Percentiles rank a stretch among this genome's conserved stretches.
Conservation (phyloP, 106 monocot genomes). For the Phalaenopsis equestris region DNA sequence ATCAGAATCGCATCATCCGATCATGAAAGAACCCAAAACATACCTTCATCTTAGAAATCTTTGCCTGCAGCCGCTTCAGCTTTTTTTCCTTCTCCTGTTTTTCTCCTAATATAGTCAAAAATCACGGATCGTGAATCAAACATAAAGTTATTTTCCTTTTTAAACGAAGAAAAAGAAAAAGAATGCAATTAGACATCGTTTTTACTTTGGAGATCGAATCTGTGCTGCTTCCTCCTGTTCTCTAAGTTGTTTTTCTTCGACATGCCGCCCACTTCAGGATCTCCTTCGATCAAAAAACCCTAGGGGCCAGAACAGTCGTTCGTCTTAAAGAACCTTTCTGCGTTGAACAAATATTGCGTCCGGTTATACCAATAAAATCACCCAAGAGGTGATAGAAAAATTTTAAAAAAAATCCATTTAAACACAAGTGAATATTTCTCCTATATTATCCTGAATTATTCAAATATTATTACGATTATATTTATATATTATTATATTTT, state of each 20-base stretch:
- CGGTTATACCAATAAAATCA: too few relatives aligned
- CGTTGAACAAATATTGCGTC: too few relatives aligned
- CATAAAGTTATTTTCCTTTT: background rate
- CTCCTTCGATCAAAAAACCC: background rate
- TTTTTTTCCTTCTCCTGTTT: slow-evolving; percentile 51
- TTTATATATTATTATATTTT: too few relatives aligned
- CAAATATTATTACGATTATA: too few relatives aligned
- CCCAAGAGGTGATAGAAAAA: too few relatives aligned
- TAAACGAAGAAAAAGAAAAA: background rate
- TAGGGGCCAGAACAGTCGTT: background rate
- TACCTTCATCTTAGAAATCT: slow-evolving; percentile 82
- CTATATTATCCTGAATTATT: too few relatives aligned
- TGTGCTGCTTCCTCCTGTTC: slow-evolving; percentile 65
- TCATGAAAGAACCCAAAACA: background rate
- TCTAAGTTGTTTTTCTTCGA: slow-evolving; percentile 89
- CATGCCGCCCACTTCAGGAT: slow-evolving; percentile 26
- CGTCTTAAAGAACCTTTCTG: too few relatives aligned
- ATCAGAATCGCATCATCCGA: background rate
- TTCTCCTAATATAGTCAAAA: slow-evolving; percentile 32
- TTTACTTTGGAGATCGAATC: slow-evolving; percentile 75
- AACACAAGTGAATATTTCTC: too few relatives aligned
- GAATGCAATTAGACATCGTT: background rate
- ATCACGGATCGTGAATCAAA: background rate
- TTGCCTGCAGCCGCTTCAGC: slow-evolving; percentile 65
- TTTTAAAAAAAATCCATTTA: too few relatives aligned